Evolutionary conservation across 495 filamentous ascomycete species (phyloP).

Genomic region (Talaromyces nanjingensis): DNA sequence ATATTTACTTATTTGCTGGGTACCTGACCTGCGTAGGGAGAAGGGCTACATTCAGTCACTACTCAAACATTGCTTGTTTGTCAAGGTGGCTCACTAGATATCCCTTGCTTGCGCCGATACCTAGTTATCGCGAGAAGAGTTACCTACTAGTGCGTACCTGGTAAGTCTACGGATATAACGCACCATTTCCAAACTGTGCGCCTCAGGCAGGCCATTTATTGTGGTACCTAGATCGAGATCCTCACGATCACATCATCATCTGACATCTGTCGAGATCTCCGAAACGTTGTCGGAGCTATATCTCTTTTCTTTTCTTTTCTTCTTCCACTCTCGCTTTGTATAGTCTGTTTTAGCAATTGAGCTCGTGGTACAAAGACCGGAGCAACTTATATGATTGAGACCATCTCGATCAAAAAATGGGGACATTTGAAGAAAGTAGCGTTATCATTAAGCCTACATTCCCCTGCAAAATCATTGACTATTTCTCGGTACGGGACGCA

Average conservation of each 20-base stretch:
- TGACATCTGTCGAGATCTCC: not conserved
- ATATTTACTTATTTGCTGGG: not conserved
- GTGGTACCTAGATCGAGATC: not conserved
- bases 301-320: not conserved
- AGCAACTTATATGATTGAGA: not conserved
- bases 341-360: not conserved
- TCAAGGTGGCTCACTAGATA: not conserved
- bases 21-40: not conserved
- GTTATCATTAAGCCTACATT: not conserved
- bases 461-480: not conserved
- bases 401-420: no score
- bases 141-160: not conserved
- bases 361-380: not conserved
- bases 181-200: no score
- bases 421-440: not conserved
- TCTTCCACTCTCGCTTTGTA: not conserved
- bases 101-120: not conserved
- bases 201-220: not conserved
- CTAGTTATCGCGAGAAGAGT: not conserved
- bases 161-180: not conserved
- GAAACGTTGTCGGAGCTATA: not conserved
- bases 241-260: no score
- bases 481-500: not conserved
- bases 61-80: slow-evolving; percentile 5
- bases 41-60: not conserved